Evolutionary conservation across 129 eudicot genomes (phyloP), one percentile per base, ranked within the genome.

Genomic region (Flaveria trinervia): DNA sequence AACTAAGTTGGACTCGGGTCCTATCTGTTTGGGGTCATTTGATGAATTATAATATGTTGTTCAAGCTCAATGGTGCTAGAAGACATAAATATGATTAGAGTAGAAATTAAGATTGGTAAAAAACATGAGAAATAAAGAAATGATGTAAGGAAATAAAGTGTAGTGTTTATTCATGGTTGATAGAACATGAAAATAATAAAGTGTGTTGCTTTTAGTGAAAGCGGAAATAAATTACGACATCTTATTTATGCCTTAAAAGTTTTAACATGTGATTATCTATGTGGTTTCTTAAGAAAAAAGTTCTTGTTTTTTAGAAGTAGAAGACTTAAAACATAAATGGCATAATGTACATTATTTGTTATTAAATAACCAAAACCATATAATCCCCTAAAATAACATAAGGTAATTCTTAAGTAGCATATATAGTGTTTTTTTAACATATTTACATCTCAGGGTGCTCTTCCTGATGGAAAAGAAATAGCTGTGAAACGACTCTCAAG

Each of bases 401-500:
- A 12, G 51, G 59, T 48, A 22, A 23, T 23, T 69, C 18, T 69
- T 56, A 68, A 49, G 50, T 48, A 70, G 45, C 16, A 23, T 22
- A 26, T 43, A 22, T n/a, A 36, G 18, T 22, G 36, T 23, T 57
- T 57, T 22, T 7, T 15, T 2, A 68, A 48, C 30, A 13, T 18
- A 15, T 73, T 23, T 72, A 45, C 8, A 8, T 57, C 61, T 22
- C 76, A 82, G 89, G 89, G 86, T 13, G 68, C 71, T 65, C 71
- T 79, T 55, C 76, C 60, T 26, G 79, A 76, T 2, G 88, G 85
- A 62, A 80, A 78, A 68, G 86, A 83, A 79, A 66, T 88, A 65
- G 87, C 92, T 22, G 92, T 85, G 73, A 88, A 88, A 60, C 73
- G 89, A 55, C 87, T 85, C 25, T 88, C 92, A 16, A 78, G 66